Base-by-base conservation (phyloP, 495 filamentous ascomycete species). In the Penicillium cosmopolitanum region DNA sequence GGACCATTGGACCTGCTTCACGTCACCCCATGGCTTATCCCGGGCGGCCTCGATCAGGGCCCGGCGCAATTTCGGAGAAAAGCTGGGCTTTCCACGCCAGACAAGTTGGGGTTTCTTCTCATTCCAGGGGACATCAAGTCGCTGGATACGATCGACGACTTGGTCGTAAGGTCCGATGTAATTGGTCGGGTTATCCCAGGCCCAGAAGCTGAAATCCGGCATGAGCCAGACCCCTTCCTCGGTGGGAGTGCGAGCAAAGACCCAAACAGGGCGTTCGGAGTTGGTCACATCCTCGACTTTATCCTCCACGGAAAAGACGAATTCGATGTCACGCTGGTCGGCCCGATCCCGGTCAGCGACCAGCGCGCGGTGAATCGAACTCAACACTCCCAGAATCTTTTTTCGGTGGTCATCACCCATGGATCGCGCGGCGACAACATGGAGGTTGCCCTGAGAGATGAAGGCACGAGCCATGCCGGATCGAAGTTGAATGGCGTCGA, bases 131-230 rank as follows among this genome's bases (percentile, higher is more conserved):
- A 77, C 60, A 62, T 73, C 71, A 9, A 60, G 40, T n/a, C 63
- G 66, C 51, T 65, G 63, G 52, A 76, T 69, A 4, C 67, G 69
- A 44, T 87, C 83, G 23, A 82, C 81, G 2, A 87, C 84, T 61
- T 84, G 82, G 19, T 77, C 66, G 38, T 84, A 83, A 2, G 84
- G 82, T 2, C 83, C 83, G 40, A 90, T 78, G 55, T 82, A 78
- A 48, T 84, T 78, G 4, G 85, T 74, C 0, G 80, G 72, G n/a
- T 87, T 78, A 2, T 85, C 77, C 87, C 87, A 91, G 0, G 84
- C 78, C 87, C 87, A 93, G 74, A 85, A 90, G 62, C 85, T 83
- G 69, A 92, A 93, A 71, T 93, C 89, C 1, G 90, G 90, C 73
- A 93, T 89, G 0, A 90, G 66, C 85, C 90, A 93, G 50, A 75